These are phyloP conservation scores for Neurospora hispaniola DNA, from an alignment of 495 filamentous ascomycete species.

Conservation along the genomic window DNA sequence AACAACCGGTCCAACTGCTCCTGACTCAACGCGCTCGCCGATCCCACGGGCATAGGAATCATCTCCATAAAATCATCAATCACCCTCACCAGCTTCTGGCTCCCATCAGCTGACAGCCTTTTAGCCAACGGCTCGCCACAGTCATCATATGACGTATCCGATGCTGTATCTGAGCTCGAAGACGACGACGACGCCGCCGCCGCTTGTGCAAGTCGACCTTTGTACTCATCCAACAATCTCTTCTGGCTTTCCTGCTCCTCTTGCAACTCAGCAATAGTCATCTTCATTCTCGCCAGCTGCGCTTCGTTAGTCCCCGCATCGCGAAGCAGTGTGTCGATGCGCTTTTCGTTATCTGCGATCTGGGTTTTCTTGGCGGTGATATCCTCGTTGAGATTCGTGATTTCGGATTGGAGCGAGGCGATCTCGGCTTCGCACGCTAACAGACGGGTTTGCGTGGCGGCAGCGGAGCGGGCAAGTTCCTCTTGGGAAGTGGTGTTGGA, in stretches of 20 bases:
- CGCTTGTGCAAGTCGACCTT: not conserved
- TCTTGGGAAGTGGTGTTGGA: not conserved
- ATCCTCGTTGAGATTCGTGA: not conserved
- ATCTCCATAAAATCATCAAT: not conserved
- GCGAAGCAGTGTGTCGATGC: not conserved
- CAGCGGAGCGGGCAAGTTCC: not conserved
- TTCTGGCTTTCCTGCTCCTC: not conserved
- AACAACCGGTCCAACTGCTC: not conserved
- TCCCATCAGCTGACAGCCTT: not conserved
- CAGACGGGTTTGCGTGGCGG: not conserved
- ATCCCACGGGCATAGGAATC: not conserved
- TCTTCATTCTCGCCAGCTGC: not conserved
- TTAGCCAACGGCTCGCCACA: not conserved
- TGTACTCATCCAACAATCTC: not conserved
- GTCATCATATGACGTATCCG: constrained; percentile 1
- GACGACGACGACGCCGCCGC: not conserved
- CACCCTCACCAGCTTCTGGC: not conserved
- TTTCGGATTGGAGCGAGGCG: not conserved
- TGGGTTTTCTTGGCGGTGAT: not conserved
- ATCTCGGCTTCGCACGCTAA: not conserved
- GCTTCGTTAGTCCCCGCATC: not conserved
- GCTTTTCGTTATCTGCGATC: not conserved
- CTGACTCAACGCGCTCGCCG: not conserved
- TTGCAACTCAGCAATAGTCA: not conserved
- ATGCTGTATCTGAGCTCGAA: not conserved